Evolutionary conservation across 2,329 filamentous ascomycete genomes (phyloP).

Genomic region (Neophaeococcomyces mojaviensis): DNA sequence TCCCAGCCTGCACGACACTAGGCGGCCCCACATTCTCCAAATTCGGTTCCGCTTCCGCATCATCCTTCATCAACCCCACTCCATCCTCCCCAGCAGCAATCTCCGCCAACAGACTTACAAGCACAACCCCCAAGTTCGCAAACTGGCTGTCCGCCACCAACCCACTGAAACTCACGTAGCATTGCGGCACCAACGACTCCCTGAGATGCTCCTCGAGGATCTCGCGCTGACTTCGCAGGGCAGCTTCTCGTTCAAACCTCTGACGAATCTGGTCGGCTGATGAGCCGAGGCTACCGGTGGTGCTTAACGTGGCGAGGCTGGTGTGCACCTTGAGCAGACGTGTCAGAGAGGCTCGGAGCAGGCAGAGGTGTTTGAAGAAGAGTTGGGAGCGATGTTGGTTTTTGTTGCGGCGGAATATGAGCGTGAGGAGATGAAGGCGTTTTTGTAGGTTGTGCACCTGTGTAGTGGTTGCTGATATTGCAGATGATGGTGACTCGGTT

Average conservation of each 20-base stretch:
- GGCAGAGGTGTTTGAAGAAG: constrained; percentile 72
- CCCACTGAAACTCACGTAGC: constrained; percentile 53
- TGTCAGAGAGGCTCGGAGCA: constrained; percentile 60
- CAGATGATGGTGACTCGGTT: too few species aligned
- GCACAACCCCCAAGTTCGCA: constrained; percentile 60
- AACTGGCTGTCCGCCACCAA: constrained; percentile 66
- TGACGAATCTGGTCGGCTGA: constrained; percentile 27
- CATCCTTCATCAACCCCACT: constrained; percentile 16
- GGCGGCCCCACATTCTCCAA: not conserved
- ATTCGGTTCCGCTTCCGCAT: constrained; percentile 9
- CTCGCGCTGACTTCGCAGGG: constrained; percentile 27
- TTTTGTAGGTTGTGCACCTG: not conserved
- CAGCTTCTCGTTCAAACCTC: constrained; percentile 35
- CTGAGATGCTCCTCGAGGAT: constrained; percentile 33
- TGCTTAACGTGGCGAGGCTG: not conserved
- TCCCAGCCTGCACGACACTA: constrained; percentile 5
- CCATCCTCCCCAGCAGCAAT: constrained; percentile 43
- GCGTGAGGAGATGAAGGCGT: constrained; percentile 43
- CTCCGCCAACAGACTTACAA: constrained; percentile 58
- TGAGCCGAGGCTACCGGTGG: too few species aligned
- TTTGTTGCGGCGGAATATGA: constrained; percentile 74
- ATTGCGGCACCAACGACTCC: constrained; percentile 34
- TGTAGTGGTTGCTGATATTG: too few species aligned
- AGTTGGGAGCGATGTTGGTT: constrained; percentile 78
- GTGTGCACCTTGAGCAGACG: constrained; percentile 43